Conservation (phyloP, 2,329 filamentous ascomycete species). For the Lachnellula cervina region DNA sequence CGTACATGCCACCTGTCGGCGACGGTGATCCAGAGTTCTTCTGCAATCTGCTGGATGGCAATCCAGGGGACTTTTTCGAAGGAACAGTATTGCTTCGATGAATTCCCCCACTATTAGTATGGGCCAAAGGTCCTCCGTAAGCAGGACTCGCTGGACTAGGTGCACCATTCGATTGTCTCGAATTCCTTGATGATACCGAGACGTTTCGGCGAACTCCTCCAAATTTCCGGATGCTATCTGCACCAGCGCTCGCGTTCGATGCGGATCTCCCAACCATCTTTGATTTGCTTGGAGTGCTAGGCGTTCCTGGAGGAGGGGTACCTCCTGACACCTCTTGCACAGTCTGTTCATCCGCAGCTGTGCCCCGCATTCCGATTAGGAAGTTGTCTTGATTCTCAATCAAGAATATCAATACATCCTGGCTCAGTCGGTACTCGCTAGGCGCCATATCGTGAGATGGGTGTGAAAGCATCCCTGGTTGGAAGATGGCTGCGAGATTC, state of each 20-base stretch:
- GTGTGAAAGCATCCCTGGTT: slow-evolving; percentile 92
- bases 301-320: slow-evolving; percentile 44
- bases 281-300: slow-evolving; percentile 47
- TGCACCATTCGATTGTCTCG: slow-evolving; percentile 66
- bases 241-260: slow-evolving; percentile 83
- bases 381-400: slow-evolving; percentile 99
- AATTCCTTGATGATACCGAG: slow-evolving; percentile 86
- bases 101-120: slow-evolving; percentile 53
- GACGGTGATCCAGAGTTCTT: slow-evolving; percentile 48
- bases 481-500: slow-evolving; percentile 94
- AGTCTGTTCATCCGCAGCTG: slow-evolving; percentile 82
- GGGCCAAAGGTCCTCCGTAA: slow-evolving; percentile 48
- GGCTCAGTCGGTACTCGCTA: slow-evolving; percentile 87
- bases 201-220: slow-evolving; percentile 80
- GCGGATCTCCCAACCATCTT: slow-evolving; percentile 67
- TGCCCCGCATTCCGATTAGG: slow-evolving; percentile 96
- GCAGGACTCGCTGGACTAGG: slow-evolving; percentile 65
- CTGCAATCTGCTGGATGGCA: slow-evolving; percentile 63
- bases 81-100: slow-evolving; percentile 87
- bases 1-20: slow-evolving; percentile 34
- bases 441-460: slow-evolving; percentile 94
- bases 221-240: slow-evolving; percentile 78
- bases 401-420: slow-evolving; percentile 94
- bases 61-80: slow-evolving; percentile 76
- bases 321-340: slow-evolving; percentile 63